phyloP scores from a whole-genome alignment of 345 rosid species.

The Citrus sinensis region DVS_A1.0 CM039163.1:16377001-16377500 shows the following conservation, averaged over 20 bases:
- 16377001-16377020: neutral
- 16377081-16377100: too few species aligned
- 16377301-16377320: neutral
- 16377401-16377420: conserved; percentile 91
- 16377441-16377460: conserved; percentile 61
- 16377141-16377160: too few species aligned
- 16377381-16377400: conserved; percentile 51
- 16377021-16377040: neutral
- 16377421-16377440: conserved; percentile 74
- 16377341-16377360: conserved; percentile 5
- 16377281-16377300: too few species aligned
- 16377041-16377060: neutral
- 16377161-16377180: too few species aligned
- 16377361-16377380: conserved; percentile 14
- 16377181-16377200: too few species aligned
- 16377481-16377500: conserved; percentile 86
- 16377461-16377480: conserved; percentile 73
- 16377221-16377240: too few species aligned
- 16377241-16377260: too few species aligned
- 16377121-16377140: too few species aligned
- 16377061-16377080: too few species aligned
- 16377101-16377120: too few species aligned
- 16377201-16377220: too few species aligned
- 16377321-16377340: neutral
- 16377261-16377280: neutral